Evolutionary conservation across 306 rosid species (phyloP), one percentile per base, ranked within the genome.

Genomic region (Neltuma alba): DNA sequence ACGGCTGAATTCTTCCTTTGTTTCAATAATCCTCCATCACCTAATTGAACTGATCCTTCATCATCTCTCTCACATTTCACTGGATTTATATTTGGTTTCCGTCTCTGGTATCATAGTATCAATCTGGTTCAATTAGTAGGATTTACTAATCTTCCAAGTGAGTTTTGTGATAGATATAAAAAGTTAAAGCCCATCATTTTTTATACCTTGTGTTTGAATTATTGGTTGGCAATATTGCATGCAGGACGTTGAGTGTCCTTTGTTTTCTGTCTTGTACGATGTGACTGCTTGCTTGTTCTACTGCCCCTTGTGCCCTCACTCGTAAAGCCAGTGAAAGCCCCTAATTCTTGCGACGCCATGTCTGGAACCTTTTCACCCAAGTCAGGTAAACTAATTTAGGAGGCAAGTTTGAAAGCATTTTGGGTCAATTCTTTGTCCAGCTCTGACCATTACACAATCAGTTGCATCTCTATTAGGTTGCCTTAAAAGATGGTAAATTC

Each of bases 211-310:
- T 58, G 70, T 81, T 69, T 74, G 34, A 23, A 28, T 69, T 25
- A 47, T 69, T 77, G 67, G 10, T 67, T 76, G 65, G 74, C 63
- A 34, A 50, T 15, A 50, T 42, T 83, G 79, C 78, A 45, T 80
- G 88, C 84, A 85, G 96, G 81, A 82, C 89, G 83, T 75, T 79
- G 81, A 87, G 79, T 72, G 87, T 82, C 84, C 79, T 81, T 42
- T 72, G 67, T 34, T 23, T 72, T 75, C 78, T 82, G 83, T 86
- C 70, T 31, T 71, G 79, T 47, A 86, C 79, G 90, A 91, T 83
- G 80, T 82, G 92, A 87, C 84, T 85, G 80, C 80, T 63, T 90
- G 79, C 72, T 75, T 79, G 84, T n/a, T 40, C 50, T 5, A 3
- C 13, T 40, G 20, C 72, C 25, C 72, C 25, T 37, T 67, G 12